Base-by-base conservation (phyloP, 2,329 filamentous ascomycete species). In the Penicillium paneum region DNA sequence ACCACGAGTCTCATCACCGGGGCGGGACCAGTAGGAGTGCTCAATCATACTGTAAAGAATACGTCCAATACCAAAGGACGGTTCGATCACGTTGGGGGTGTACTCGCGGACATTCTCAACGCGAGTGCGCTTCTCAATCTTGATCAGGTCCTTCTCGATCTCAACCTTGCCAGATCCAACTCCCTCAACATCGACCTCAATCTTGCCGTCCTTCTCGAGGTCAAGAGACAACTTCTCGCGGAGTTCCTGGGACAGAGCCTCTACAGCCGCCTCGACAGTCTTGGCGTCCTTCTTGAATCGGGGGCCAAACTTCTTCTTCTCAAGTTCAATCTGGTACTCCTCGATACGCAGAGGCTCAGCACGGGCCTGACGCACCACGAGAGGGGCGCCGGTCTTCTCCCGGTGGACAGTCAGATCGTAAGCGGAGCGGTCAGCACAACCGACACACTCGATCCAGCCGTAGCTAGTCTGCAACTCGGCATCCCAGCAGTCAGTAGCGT, bases 391-490 rank as follows among this genome's bases (percentile, higher is more conserved):
- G 31, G 94, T 97, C 79, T 91, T 92, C 78, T 96, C 93, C 71
- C 88, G 87, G 76, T 97, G 94, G 10, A 97, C 92, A 34, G 85
- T 88, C 72, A 97, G 75, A 75, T 99, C 94, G 74, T 96, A 99
- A 19, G 94, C 94, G 71, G 90, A 96, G 67, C 94, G 86, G 73
- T 97, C 93, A 57, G 94, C 94, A 74, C 94, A 97, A 59, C 94
- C 94, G 67, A 97, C 93, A 73, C 93, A 97, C 79, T 99, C 94
- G 60, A 97, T 90, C 94, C 94, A 99, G 72, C 94, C 94, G 68
- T 92, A 92, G 58, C 89, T 92, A 54, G 90, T 97, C 59, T 89
- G 80, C 52, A 99, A 79, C 75, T 99, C 94, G 13, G 91, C 93
- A 74, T 99, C 94, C 94, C 94, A 97, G 79, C 94, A 99, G 78